A percentile compares a stretch with the other conserved stretches of the same genome.
Evolutionary conservation across 2,329 filamentous ascomycete genomes (phyloP).

Genomic region (Cercospora sesami): DNA sequence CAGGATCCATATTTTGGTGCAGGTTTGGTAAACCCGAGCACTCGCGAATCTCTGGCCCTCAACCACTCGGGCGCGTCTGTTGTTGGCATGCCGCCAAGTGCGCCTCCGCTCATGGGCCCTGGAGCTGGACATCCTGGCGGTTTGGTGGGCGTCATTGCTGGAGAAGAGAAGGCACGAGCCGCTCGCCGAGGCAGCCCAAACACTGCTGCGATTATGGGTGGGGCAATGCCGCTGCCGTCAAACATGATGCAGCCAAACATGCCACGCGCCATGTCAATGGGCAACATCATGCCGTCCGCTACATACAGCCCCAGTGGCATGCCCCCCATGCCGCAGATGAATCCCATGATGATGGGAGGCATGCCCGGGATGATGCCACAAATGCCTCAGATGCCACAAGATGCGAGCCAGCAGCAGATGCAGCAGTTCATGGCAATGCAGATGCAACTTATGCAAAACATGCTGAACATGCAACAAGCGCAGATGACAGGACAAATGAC

Average conservation of each 20-base stretch:
- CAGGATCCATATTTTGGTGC: conserved; percentile 83
- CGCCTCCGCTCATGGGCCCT: conserved; percentile 21
- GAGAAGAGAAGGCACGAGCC: conserved; percentile 75
- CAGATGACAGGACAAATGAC: conserved; percentile 30
- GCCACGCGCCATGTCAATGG: conserved; percentile 40
- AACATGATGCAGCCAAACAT: conserved; percentile 37
- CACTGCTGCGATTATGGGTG: conserved; percentile 38
- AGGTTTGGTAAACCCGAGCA: conserved; percentile 68
- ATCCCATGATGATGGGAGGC: conserved; percentile 23
- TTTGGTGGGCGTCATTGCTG: conserved; percentile 83
- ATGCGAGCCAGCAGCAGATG: conserved; percentile 37
- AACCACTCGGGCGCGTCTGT: conserved; percentile 43
- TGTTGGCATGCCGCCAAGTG: conserved; percentile 38
- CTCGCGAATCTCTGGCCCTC: conserved; percentile 73
- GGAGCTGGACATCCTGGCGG: conserved; percentile 65
- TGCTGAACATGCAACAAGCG: conserved; percentile 41
- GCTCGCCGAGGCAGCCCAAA: conserved; percentile 77
- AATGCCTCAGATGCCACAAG: conserved; percentile 25
- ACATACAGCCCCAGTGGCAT: conserved; percentile 33
- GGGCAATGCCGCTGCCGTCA: conserved; percentile 33
- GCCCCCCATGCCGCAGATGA: conserved; percentile 33
- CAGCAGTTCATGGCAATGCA: conserved; percentile 44
- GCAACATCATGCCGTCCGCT: conserved; percentile 33
- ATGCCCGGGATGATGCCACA: conserved; percentile 30
- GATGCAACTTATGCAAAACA: conserved; percentile 44